These are phyloP conservation scores for Ascochyta viciae-villosae DNA, from an alignment of 2,329 filamentous ascomycete genomes.

Conservation along the genomic window DNA sequence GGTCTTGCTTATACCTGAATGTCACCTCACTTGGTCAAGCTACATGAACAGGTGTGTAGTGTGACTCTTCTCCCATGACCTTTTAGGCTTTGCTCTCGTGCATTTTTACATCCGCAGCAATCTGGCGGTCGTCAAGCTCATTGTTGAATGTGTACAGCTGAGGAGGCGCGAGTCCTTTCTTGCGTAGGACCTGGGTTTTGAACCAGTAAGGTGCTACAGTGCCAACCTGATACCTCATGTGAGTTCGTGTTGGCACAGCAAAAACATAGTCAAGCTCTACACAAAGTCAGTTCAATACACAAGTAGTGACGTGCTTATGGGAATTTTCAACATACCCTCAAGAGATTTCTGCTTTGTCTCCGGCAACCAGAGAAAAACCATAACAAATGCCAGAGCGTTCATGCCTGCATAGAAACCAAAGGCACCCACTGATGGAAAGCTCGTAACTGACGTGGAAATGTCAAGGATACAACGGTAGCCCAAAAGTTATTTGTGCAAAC, in stretches of 20 bases:
- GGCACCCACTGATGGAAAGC: constrained; percentile 60
- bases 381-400: constrained; percentile 66
- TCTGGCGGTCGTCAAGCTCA: no score
- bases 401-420: constrained; percentile 69
- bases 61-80: no score
- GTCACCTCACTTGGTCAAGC: no score
- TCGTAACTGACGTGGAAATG: constrained; percentile 64
- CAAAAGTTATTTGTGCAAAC: constrained; percentile 71
- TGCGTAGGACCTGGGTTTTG: constrained; percentile 52
- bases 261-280: constrained; percentile 60
- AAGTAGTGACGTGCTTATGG: no score
- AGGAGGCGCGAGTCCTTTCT: constrained; percentile 45
- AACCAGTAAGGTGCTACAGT: constrained; percentile 53
- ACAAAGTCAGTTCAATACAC: no score
- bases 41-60: no score
- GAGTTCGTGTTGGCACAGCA: constrained; percentile 52
- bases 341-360: constrained; percentile 59
- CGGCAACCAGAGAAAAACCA: constrained; percentile 67
- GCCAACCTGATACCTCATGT: constrained; percentile 45
- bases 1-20: no score
- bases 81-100: no score
- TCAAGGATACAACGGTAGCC: constrained; percentile 67
- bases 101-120: no score
- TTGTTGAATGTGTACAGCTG: constrained; percentile 41
- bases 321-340: constrained; percentile 27